Evolutionary conservation across 768 basidiomycete species (phyloP), one percentile per base, ranked within the genome.

Genomic region (Lentinula sp.): DNA sequence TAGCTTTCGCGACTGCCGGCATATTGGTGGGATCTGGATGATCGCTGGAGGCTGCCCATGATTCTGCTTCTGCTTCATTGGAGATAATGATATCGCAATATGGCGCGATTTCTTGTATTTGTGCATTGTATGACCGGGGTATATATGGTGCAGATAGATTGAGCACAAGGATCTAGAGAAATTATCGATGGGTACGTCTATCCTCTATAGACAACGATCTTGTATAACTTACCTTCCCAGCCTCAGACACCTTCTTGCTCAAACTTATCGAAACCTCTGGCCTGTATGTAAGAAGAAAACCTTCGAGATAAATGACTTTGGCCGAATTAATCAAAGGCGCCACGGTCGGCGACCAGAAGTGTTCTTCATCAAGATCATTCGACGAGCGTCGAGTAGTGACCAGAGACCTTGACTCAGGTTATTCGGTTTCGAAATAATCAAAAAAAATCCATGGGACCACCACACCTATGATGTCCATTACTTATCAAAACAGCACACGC

Each of bases 131-230:
- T 78, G 88, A 86, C 68, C 86, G 82, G 54, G 84, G 77, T 71
- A 91, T 90, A 77, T 91, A 91, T 9, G 89, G 89, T 12, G 89
- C 90, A 3, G 86, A 87, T 62, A 91, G 78, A 77, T 91, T 91
- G 64, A 90, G 72, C 3, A 79, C 80, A 69, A 90, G 86, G 64
- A 82, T 80, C 86, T 87, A 66, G 13, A 45, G 15, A 33, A 28
- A n/a, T 50, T 7, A 0, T 41, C n/a, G 28, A 56, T 16, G 28
- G 16, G 55, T 28, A 39, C 37, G 28, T 33, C 28, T 35, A 60
- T 9, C n/a, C 18, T 36, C 10, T 36, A 36, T 58, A n/a, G 8
- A 36, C 49, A 28, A 28, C 4, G 28, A 28, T 28, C 28, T 28
- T 13, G 32, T 7, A 59, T 9, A 16, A 60, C 73, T 36, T 41